Base-by-base conservation (phyloP, 768 basidiomycete species). In the Leucogyrophana mollusca region DNA sequence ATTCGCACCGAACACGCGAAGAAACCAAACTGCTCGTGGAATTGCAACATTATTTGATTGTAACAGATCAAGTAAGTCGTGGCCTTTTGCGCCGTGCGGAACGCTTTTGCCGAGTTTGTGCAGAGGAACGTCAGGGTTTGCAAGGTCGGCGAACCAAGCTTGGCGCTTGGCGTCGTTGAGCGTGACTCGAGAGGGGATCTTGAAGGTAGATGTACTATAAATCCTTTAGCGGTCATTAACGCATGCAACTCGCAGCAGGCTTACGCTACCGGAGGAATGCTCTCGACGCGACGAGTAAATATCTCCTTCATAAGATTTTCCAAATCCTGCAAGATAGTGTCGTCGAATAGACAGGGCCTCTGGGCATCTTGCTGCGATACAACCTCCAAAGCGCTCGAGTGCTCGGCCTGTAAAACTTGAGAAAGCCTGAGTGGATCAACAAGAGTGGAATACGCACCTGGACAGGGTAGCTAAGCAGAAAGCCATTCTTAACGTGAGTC, bases 1-100 rank as follows among this genome's bases (percentile, higher is more conserved):
- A 55, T 92, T 91, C 16, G 85, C 89, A 20, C 91, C 91, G 56
- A 91, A 81, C 3, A 91, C 89, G 16, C 90, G 79, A 21, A 93
- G 71, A 59, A 92, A 88, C 91, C 91, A 94, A 6, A 92, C 81
- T 3, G 91, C 91, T 36, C 91, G 77, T 2, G 85, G 76, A 25
- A 90, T 85, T 5, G 85, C 85, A 21, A 93, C 86, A 46, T 83
- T 78, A 44, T 90, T 82, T 5, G 74, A 72, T 45, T 92, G 87
- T 23, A 94, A 66, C 34, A 92, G 69, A 50, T 93, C 90, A 41
- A 94, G 69, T 22, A 93, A 74, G 56, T 91, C 90, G 52, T 86
- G 83, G 2, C 90, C 91, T 63, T 90, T 93, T 4, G 85, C 85
- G 0, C 88, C 88, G 58, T 93, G 88, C 2, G 90, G 91, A 4